A percentile compares a stretch with the other conserved stretches of the same genome.
These are phyloP conservation scores for Zygoascus hellenicus DNA, from an alignment of 1,139 yeast species.

Conservation along the genomic window DNA sequence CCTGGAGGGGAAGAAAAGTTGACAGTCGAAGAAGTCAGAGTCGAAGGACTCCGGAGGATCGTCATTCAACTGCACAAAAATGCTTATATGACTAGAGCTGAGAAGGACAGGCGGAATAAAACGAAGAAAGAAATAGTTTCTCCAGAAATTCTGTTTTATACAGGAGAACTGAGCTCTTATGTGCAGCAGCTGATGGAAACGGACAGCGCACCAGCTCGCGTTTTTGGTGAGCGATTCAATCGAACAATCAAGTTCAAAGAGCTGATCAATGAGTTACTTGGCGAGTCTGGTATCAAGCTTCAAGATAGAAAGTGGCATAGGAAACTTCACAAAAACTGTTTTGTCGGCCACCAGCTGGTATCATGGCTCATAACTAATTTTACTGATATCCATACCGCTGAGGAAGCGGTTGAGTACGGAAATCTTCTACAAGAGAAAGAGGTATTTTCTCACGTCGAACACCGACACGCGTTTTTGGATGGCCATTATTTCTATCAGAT, in stretches of 20 bases:
- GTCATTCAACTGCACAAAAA: constrained; percentile 63
- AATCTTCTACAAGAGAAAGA: constrained; percentile 67
- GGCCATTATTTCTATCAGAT: constrained; percentile 89
- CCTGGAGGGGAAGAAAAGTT: constrained; percentile 45
- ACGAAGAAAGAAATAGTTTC: constrained; percentile 46
- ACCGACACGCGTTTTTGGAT: constrained; percentile 77
- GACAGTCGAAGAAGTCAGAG: constrained; percentile 73
- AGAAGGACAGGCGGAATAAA: constrained; percentile 31
- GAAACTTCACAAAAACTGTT: constrained; percentile 69
- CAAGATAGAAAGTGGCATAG: constrained; percentile 91
- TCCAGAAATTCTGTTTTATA: constrained; percentile 80
- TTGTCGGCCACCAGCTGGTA: constrained; percentile 79
- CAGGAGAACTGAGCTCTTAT: constrained; percentile 74
- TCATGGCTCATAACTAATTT: constrained; percentile 77
- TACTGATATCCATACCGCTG: constrained; percentile 72
- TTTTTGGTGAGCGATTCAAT: constrained; percentile 26
- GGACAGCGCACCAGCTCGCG: constrained; percentile 13
- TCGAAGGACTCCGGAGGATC: constrained; percentile 78
- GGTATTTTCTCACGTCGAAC: constrained; percentile 72
- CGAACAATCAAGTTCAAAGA: constrained; percentile 40
- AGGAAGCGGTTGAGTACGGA: constrained; percentile 77
- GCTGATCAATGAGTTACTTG: constrained; percentile 63
- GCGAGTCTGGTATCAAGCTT: constrained; percentile 51
- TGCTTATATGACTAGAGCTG: constrained; percentile 43
- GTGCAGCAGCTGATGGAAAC: constrained; percentile 43